A percentile compares a stretch with the other conserved stretches of the same genome.
Conservation (phyloP, 345 rosid genomes). For the Eucalyptus polyanthemos region DNA sequence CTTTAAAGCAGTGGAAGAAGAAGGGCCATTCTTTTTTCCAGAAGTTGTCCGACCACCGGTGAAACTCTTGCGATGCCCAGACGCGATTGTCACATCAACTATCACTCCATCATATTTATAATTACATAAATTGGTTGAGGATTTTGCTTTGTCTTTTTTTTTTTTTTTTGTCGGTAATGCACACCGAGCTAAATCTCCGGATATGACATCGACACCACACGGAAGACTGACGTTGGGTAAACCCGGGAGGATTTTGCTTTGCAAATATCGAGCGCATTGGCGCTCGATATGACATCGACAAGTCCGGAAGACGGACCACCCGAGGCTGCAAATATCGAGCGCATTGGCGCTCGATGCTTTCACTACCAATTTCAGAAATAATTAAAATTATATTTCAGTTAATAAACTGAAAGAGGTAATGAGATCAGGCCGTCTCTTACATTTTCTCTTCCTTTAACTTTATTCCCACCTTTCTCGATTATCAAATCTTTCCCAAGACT, state of each 20-base stretch:
- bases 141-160: no score
- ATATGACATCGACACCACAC: background rate
- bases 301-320: no score
- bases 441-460: no score
- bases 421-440: background rate
- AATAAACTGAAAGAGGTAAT: no score
- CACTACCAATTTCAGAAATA: no score
- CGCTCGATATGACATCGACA: no score
- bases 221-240: background rate
- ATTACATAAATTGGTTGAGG: background rate
- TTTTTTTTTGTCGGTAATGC: background rate
- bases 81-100: background rate
- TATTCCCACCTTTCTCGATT: background rate
- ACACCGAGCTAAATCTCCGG: background rate
- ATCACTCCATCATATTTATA: background rate
- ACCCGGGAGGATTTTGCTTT: no score
- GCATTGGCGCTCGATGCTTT: no score
- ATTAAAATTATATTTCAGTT: no score
- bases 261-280: background rate
- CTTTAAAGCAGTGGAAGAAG: background rate
- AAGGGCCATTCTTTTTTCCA: background rate
- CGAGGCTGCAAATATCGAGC: no score
- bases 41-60: background rate
- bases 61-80: background rate
- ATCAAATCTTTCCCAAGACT: background rate